Conservation (phyloP, 306 rosid species). For the Castanopsis chinensis region DNA sequence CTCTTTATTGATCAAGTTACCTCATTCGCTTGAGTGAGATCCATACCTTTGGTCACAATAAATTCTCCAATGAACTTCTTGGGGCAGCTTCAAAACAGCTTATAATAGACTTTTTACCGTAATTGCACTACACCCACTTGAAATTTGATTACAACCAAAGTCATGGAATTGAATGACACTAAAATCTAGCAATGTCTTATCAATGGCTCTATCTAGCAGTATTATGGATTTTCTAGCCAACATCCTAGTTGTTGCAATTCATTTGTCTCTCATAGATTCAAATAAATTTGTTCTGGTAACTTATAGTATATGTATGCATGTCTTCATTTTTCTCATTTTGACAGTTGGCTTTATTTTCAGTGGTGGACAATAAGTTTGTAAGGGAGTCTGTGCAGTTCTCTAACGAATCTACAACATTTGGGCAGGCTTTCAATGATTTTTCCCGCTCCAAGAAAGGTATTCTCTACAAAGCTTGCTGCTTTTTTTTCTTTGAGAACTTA, state of each 20-base stretch:
- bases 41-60: too few relatives aligned
- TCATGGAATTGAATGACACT: too few relatives aligned
- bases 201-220: background rate
- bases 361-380: slow-evolving; percentile 80
- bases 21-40: too few relatives aligned
- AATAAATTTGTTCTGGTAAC: background rate
- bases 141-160: too few relatives aligned
- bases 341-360: slow-evolving; percentile 39
- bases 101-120: too few relatives aligned
- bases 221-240: background rate
- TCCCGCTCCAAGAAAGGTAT: slow-evolving; percentile 62
- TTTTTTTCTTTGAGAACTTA: background rate
- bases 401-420: slow-evolving; percentile 75
- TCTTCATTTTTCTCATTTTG: slow-evolving; percentile 21
- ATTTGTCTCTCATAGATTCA: background rate
- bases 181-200: too few relatives aligned
- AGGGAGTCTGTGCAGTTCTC: slow-evolving; percentile 76
- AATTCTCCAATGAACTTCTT: too few relatives aligned
- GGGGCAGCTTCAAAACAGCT: too few relatives aligned
- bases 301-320: background rate
- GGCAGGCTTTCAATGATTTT: slow-evolving; percentile 74
- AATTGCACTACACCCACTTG: too few relatives aligned
- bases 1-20: too few relatives aligned
- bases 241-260: slow-evolving; percentile 1
- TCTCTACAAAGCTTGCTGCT: slow-evolving; percentile 13